Evolutionary conservation across 192 early-diverging fungal species (phyloP), one percentile per base, ranked within the genome.

Genomic region (Globomyces pollinis-pini): DNA sequence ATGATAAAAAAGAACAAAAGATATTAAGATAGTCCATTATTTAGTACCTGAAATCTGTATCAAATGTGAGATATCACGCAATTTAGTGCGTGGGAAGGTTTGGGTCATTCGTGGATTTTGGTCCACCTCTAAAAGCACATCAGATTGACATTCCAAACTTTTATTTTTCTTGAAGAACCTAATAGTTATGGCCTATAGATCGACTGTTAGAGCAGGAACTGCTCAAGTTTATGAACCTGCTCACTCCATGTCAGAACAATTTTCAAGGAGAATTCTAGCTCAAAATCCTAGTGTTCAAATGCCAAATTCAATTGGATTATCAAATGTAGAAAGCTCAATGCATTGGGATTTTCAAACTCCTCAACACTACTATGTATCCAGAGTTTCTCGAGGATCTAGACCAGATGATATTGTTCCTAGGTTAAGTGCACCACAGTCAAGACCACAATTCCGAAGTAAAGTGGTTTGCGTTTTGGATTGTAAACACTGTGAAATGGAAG

Each of bases 401-500:
- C 26, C 21, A 39, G 20, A 54, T 34, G 35, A 36, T 23, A 26
- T 26, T 8, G 29, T 47, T 26, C 44, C 44, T 9, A 20, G 44
- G 28, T n/a, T 47, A 24, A 39, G 13, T 24, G 18, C 28, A 39
- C 3, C 31, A 9, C 55, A 57, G 18, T 31, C 55, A 6, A 23
- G 55, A 44, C 55, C 55, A 20, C 67, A 69, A 36, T 69, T 69
- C 58, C 43, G 67, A 18, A 49, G 51, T 30, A 69, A 69, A 52
- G 67, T 69, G 18, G 67, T 69, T 18, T 69, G 67, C 54, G 55
- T 62, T 36, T 59, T 69, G 33, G 51, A 44, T 34, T 69, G 67
- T 41, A 57, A 61, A 33, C 61, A 69, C 39, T 69, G 67, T 52
- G 49, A 58, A 36, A 44, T 63, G 20, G 41, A 62, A 39, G 67